phyloP scores from a whole-genome alignment of 768 basidiomycete species.

The Suillus alpinus region DNA sequence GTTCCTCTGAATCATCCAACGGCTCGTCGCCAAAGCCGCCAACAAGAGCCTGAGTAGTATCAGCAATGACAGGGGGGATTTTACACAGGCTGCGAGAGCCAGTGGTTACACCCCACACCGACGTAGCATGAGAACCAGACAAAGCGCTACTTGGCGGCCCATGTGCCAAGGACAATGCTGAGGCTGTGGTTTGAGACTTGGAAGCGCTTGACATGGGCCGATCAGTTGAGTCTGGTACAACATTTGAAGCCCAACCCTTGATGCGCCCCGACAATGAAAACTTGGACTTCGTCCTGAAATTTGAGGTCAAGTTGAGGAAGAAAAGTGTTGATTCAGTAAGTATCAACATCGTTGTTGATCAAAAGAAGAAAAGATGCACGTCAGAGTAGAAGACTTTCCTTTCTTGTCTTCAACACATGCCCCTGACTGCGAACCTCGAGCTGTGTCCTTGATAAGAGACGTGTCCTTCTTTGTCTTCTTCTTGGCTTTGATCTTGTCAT shows the following conservation, averaged over 20 bases:
- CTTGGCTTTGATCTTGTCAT: no score
- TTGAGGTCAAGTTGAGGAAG: conserved; percentile 2
- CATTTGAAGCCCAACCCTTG: not conserved
- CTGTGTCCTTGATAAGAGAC: no score
- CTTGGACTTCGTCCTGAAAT: not conserved
- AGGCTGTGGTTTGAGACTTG: not conserved
- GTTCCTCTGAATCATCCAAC: not conserved
- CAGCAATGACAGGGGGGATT: no score
- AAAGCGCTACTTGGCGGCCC: not conserved
- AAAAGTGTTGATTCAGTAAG: conserved; percentile 8
- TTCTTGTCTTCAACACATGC: not conserved
- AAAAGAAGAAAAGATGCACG: not conserved
- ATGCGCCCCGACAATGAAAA: not conserved
- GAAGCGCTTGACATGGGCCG: no score
- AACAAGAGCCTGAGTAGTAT: not conserved
- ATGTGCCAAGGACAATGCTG: not conserved
- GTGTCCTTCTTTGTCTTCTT: no score
- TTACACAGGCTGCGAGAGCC: not conserved
- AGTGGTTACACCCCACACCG: not conserved
- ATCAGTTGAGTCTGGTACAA: no score
- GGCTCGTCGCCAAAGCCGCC: not conserved
- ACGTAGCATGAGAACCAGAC: not conserved
- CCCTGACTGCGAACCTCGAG: no score
- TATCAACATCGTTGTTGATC: conserved; percentile 2
- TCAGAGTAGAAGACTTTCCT: not conserved